A percentile compares a stretch with the other conserved stretches of the same genome.
These are phyloP conservation scores for Dendrocalamus latiflorus DNA, from an alignment of 202 grass and related monocot species.

Conservation along the genomic window DNA sequence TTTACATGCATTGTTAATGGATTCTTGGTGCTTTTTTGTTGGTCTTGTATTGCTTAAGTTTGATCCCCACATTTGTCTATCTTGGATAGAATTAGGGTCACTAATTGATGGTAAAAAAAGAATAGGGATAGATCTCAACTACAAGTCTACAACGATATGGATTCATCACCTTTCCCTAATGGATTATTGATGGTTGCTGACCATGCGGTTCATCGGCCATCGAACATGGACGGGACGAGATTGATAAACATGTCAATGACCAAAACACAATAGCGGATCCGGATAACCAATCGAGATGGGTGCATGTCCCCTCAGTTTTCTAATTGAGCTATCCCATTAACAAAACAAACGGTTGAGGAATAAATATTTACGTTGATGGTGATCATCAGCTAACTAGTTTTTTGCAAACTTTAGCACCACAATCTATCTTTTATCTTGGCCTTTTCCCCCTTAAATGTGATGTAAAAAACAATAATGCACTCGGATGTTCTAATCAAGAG, in stretches of 20 bases:
- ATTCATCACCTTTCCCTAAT: background rate
- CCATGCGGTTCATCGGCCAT: background rate
- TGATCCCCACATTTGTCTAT: background rate
- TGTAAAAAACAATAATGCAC: background rate
- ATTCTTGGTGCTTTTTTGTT: background rate
- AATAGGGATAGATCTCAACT: background rate
- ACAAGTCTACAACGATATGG: background rate
- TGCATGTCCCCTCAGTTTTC: background rate
- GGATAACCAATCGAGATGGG: background rate
- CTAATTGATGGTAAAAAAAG: too few species aligned
- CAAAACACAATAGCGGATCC: too few species aligned
- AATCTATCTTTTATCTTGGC: background rate
- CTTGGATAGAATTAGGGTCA: background rate
- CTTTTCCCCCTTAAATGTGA: background rate
- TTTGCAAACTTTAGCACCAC: background rate
- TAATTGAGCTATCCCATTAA: background rate
- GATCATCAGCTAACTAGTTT: too few species aligned
- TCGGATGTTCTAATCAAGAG: background rate
- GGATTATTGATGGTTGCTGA: background rate
- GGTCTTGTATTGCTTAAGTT: background rate
- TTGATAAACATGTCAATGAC: too few species aligned
- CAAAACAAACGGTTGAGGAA: background rate
- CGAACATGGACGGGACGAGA: too few species aligned
- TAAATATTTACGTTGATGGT: too few species aligned
- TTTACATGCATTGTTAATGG: background rate